phyloP scores from a whole-genome alignment of 2,329 filamentous ascomycete species.

The Neofusicoccum laricinum region DNA sequence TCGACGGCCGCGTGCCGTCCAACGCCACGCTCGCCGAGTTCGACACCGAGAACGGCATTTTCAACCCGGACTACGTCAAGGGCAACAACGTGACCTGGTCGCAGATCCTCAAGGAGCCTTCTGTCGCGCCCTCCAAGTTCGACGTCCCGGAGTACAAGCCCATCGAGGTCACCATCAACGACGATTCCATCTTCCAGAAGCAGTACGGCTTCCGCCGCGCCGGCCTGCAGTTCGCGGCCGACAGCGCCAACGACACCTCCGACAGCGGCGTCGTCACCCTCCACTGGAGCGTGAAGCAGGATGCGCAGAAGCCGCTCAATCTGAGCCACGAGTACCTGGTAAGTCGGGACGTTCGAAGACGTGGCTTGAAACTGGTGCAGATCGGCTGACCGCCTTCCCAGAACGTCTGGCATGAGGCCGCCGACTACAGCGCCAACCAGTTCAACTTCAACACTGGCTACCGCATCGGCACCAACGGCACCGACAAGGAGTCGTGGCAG shows the following conservation, averaged over 20 bases:
- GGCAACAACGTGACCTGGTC: constrained; percentile 53
- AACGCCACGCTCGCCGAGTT: constrained; percentile 25
- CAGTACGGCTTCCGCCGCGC: constrained; percentile 62
- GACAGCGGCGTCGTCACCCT: constrained; percentile 58
- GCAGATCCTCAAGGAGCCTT: constrained; percentile 50
- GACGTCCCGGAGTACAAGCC: constrained; percentile 44
- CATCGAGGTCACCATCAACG: constrained; percentile 55
- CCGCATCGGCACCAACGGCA: constrained; percentile 47
- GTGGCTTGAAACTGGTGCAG: not conserved
- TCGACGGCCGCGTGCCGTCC: constrained; percentile 26
- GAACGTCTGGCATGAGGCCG: constrained; percentile 39
- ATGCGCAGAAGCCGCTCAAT: constrained; percentile 53
- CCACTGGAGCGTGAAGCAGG: constrained; percentile 59
- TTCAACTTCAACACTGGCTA: constrained; percentile 55
- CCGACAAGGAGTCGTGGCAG: constrained; percentile 47
- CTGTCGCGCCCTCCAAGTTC: constrained; percentile 44
- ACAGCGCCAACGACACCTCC: constrained; percentile 52
- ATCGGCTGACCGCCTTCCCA: constrained; percentile 15
- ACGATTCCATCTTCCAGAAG: constrained; percentile 58
- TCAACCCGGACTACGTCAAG: constrained; percentile 53
- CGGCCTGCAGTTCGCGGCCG: constrained; percentile 52
- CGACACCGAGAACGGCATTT: constrained; percentile 29
- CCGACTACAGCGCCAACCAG: constrained; percentile 41
- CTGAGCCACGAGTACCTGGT: constrained; percentile 61
- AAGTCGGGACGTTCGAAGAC: constrained; percentile 28